phyloP scores from a whole-genome alignment of 352 stramenopile genomes.

The Globisporangium yorkense region DNA sequence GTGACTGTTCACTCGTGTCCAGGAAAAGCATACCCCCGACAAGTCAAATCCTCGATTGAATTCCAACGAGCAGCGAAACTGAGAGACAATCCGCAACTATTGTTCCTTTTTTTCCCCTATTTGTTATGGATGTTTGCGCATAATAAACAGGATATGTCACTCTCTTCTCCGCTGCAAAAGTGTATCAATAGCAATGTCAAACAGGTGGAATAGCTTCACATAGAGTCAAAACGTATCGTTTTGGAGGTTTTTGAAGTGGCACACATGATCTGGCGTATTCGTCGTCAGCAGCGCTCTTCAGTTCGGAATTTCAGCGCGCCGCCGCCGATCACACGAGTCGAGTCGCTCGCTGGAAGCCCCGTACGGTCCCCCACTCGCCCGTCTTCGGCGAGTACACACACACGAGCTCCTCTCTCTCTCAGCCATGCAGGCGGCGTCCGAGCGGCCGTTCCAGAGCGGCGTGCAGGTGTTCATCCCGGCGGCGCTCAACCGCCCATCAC shows the following conservation, averaged over 20 bases:
- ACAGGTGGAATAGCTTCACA: not conserved
- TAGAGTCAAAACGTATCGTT: too few relatives aligned
- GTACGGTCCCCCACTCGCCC: not conserved
- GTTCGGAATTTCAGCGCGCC: not conserved
- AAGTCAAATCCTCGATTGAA: too few relatives aligned
- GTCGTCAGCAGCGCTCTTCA: not conserved
- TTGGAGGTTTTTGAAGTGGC: too few relatives aligned
- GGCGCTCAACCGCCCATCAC: slow-evolving; percentile 72
- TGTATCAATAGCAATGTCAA: not conserved
- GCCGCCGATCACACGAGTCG: not conserved
- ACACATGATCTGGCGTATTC: not conserved
- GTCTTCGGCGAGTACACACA: not conserved
- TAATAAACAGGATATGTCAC: too few relatives aligned
- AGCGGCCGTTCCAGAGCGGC: slow-evolving; percentile 25
- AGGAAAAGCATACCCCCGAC: too few relatives aligned
- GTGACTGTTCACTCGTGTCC: not conserved
- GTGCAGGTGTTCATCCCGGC: slow-evolving; percentile 81
- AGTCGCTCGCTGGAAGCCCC: not conserved
- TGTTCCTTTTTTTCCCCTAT: too few relatives aligned
- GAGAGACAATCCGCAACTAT: too few relatives aligned
- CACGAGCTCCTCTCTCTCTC: not conserved
- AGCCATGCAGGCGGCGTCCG: slow-evolving; percentile 3
- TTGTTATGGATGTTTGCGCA: too few relatives aligned
- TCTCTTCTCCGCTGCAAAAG: not conserved
- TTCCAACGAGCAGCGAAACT: too few relatives aligned